Evolutionary conservation across 345 rosid genomes (phyloP), one percentile per base, ranked within the genome.

Genomic region (Populus simonii): DNA sequence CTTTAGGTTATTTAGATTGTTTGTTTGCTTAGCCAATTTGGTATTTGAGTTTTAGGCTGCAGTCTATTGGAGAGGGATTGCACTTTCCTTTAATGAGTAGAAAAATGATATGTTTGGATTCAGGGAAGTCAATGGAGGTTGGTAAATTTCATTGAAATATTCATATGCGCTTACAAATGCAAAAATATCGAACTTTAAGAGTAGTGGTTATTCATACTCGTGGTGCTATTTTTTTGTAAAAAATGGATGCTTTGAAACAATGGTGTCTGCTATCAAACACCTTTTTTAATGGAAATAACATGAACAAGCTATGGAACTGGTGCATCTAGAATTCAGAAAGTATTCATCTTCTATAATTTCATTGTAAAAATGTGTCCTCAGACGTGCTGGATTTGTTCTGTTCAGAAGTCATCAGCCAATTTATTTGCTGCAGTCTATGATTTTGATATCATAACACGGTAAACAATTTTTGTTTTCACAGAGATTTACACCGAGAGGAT

Each of bases 401-500:
- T 51, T 51, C 7, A 22, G 8, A 51, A 51, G 57, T 18, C 22
- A 51, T 18, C 57, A 51, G 18, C 57, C n/a, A 51, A 17, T 6
- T 51, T 51, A 51, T 51, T 51, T 18, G n/a, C 8, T 51, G 0
- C 6, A 38, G 39, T 7, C 39, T 38, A 7, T 38, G 39, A 38
- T 7, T 38, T 38, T 7, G 39, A 41, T 29, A 36, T 18, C 43
- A 31, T 68, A 45, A 57, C 70, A 29, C 6, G 61, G 7, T 35
- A 18, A 22, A 29, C 49, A 68, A 23, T 63, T 41, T 1, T 70
- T 57, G 13, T 79, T 9, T 85, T 7, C 39, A 78, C 87, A 94
- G 99, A 91, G 78, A 81, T 86, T 80, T 93, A 92, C 89, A 91
- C 90, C 22, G 84, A 89, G 85, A 91, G 83, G 88, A 90, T 96